Conservation (phyloP, 768 basidiomycete genomes). For the Calocybe indica region DNA sequence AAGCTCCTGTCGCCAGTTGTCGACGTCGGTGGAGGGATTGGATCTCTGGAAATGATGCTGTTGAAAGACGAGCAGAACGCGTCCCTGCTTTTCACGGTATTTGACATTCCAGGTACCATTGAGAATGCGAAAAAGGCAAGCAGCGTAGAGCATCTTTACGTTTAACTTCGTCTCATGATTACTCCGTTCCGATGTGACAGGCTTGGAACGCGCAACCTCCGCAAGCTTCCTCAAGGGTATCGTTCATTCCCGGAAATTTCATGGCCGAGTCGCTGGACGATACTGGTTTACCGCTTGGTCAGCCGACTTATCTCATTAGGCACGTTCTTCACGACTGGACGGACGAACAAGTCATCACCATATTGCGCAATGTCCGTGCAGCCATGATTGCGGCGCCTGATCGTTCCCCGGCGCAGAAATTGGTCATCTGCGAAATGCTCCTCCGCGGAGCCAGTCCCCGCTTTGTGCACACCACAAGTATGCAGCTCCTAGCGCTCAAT, state of each 20-base stretch:
- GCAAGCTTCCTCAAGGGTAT: background rate
- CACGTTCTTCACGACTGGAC: constrained; percentile 7
- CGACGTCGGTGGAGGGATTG: constrained; percentile 7
- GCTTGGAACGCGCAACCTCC: constrained; percentile 1
- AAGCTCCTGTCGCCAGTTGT: constrained; percentile 2
- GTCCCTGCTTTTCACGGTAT: constrained; percentile 1
- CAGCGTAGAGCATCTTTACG: background rate
- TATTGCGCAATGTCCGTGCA: constrained; percentile 5
- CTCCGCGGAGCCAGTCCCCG: constrained; percentile 1
- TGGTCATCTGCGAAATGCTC: constrained; percentile 5
- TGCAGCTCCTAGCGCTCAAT: constrained; percentile 5
- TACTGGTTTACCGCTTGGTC: constrained; percentile 4
- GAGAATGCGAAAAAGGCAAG: constrained; percentile 6
- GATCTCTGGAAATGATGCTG: constrained; percentile 3
- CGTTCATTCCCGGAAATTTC: constrained; percentile 5
- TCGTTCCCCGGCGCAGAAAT: background rate
- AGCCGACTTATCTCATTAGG: constrained; percentile 5
- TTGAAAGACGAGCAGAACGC: constrained; percentile 1
- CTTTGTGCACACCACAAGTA: constrained; percentile 5
- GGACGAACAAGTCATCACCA: constrained; percentile 4
- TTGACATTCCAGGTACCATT: constrained; percentile 4
- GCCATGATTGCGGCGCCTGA: constrained; percentile 4
- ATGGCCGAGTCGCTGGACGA: constrained; percentile 3
- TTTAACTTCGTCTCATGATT: background rate
- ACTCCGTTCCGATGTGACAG: background rate